A percentile compares a stretch with the other conserved stretches of the same genome.
These are phyloP conservation scores for Fusarium tuaranense DNA, from an alignment of 2,329 filamentous ascomycete genomes.

Conservation along the genomic window DNA sequence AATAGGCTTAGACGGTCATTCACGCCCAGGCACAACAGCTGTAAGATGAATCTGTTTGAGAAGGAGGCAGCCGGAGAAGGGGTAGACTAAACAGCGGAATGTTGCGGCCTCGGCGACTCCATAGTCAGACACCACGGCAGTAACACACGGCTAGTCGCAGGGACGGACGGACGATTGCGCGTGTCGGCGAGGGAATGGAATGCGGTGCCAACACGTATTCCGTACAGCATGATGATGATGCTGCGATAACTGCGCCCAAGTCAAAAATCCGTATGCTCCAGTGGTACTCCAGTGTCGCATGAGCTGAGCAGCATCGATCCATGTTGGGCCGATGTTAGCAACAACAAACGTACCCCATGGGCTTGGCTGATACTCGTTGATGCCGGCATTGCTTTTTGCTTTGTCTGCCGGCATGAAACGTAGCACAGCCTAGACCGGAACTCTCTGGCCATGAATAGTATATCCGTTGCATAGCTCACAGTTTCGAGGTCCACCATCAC, in stretches of 20 bases:
- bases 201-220: constrained; percentile 20
- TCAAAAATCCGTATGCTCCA: not conserved
- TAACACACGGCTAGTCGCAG: constrained; percentile 16
- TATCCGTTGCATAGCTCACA: constrained; percentile 19
- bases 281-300: not conserved
- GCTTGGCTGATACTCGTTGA: constrained; percentile 6
- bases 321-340: constrained; percentile 12
- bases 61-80: not conserved
- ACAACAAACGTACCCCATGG: not conserved
- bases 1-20: not conserved
- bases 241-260: not conserved
- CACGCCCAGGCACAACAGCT: constrained; percentile 4
- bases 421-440: constrained; percentile 1
- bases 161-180: constrained; percentile 21
- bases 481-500: not conserved
- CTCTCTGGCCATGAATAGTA: constrained; percentile 18
- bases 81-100: not conserved
- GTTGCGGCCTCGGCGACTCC: not conserved
- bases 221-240: not conserved
- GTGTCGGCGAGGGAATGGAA: constrained; percentile 4
- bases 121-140: not conserved
- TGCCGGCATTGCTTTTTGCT: constrained; percentile 5
- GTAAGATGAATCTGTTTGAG: not conserved
- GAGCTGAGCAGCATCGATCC: constrained; percentile 9
- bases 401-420: constrained; percentile 29